Percentiles rank a stretch among this genome's conserved stretches.
phyloP scores from a whole-genome alignment of 139 green algal species.

The Pseudopediastrum boryanum region DNA sequence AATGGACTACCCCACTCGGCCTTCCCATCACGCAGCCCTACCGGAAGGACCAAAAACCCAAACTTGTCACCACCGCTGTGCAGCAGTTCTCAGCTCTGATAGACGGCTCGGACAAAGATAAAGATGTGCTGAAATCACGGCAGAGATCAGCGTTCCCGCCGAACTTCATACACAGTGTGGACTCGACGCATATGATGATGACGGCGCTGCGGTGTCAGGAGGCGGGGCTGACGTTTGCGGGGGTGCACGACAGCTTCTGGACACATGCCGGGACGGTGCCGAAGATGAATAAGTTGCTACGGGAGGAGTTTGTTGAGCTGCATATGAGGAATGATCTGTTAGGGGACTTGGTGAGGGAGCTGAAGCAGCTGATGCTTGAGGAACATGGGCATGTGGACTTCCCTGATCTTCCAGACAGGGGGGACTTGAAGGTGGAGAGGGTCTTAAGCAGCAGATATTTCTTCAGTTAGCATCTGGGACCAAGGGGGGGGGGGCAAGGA shows the following conservation, averaged over 20 bases:
- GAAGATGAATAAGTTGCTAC: constrained; percentile 80
- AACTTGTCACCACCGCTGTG: constrained; percentile 2
- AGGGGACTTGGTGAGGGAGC: constrained; percentile 68
- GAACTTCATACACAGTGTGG: constrained; percentile 97
- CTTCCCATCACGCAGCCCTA: constrained; percentile 96
- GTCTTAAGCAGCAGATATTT: constrained; percentile 86
- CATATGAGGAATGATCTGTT: constrained; percentile 83
- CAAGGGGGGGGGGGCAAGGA: too few species aligned
- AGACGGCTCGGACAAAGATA: neutral
- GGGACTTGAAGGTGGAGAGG: constrained; percentile 73
- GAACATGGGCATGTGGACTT: constrained; percentile 60
- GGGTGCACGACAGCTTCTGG: constrained; percentile 99
- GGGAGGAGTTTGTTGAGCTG: constrained; percentile 89
- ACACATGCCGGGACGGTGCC: constrained; percentile 89
- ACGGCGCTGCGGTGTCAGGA: constrained; percentile 81
- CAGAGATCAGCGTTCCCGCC: constrained; percentile 94
- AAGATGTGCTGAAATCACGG: constrained; percentile 35
- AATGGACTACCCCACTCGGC: constrained; percentile 90
- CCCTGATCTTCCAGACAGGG: constrained; percentile 65
- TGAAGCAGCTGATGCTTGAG: constrained; percentile 46
- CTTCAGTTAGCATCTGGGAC: too few species aligned
- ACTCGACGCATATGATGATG: constrained; percentile 98
- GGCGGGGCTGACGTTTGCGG: constrained; percentile 81
- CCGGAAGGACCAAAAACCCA: constrained; percentile 36
- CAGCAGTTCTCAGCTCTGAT: constrained; percentile 7